Evolutionary conservation across 2,329 filamentous ascomycete species (phyloP).

Genomic region (Penicillium sp.): DNA sequence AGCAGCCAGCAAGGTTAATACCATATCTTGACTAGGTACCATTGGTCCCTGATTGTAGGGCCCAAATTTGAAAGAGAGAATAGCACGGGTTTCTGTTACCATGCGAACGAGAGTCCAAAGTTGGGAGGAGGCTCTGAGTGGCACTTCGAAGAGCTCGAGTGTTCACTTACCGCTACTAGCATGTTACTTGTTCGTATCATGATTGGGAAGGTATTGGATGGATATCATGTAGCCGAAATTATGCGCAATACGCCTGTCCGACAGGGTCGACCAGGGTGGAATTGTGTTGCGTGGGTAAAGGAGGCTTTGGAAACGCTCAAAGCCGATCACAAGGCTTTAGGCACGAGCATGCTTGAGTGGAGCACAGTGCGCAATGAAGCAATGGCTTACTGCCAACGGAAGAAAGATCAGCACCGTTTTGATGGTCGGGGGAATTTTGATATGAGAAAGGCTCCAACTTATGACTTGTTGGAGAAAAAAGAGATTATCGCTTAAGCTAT

Average conservation of each 20-base stretch:
- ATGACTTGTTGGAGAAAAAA: constrained; percentile 36
- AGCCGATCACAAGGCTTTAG: constrained; percentile 34
- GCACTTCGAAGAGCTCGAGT: constrained; percentile 31
- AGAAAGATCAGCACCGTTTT: constrained; percentile 45
- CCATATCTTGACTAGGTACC: constrained; percentile 30
- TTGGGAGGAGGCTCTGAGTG: constrained; percentile 21
- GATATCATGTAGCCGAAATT: constrained; percentile 27
- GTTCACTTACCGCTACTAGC: constrained; percentile 20
- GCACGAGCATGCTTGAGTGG: constrained; percentile 38
- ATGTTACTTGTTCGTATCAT: constrained; percentile 36
- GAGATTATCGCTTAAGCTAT: constrained; percentile 19
- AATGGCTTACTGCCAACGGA: constrained; percentile 43
- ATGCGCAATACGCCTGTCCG: constrained; percentile 35
- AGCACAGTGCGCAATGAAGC: constrained; percentile 35
- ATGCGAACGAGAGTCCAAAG: constrained; percentile 34
- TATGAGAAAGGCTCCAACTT: constrained; percentile 35
- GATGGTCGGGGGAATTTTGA: constrained; percentile 38
- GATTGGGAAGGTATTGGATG: constrained; percentile 37
- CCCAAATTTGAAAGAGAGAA: constrained; percentile 34
- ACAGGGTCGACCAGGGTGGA: constrained; percentile 39
- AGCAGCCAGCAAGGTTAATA: neutral
- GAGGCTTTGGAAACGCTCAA: constrained; percentile 40
- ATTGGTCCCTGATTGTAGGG: constrained; percentile 43
- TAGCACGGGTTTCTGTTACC: constrained; percentile 30
- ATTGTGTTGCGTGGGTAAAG: constrained; percentile 47